These are phyloP conservation scores for Haplosporangium sp. DNA, from an alignment of 371 early-diverging fungal genomes.

Conservation along the genomic window DNA sequence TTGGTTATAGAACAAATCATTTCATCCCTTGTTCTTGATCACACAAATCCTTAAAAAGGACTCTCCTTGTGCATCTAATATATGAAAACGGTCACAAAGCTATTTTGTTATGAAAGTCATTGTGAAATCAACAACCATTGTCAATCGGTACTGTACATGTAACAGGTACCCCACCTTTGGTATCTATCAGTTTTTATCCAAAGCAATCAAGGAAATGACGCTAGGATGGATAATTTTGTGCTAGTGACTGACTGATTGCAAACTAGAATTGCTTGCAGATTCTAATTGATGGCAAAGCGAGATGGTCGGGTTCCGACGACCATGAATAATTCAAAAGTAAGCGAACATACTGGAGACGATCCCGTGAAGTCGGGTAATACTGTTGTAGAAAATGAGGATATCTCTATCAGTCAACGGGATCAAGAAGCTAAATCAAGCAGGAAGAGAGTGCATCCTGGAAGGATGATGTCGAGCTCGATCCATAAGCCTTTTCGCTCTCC, in stretches of 20 bases:
- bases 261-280: neutral
- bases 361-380: neutral
- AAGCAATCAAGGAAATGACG: neutral
- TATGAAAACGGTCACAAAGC: too few species aligned
- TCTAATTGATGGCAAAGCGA: neutral
- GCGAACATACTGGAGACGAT: neutral
- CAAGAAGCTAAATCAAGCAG: neutral
- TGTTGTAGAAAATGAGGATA: neutral
- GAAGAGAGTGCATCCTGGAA: constrained; percentile 5
- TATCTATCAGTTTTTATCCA: too few species aligned
- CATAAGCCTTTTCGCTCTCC: constrained; percentile 48
- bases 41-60: neutral
- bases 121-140: too few species aligned
- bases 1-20: neutral
- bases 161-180: too few species aligned
- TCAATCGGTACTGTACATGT: too few species aligned
- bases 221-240: neutral
- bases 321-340: neutral
- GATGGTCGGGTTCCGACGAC: constrained; percentile 6
- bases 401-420: too few species aligned
- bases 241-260: neutral
- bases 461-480: neutral
- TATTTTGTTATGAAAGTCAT: too few species aligned
- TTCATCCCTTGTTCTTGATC: neutral
- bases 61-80: too few species aligned